A percentile compares a stretch with the other conserved stretches of the same genome.
phyloP scores from a whole-genome alignment of 345 rosid genomes.

The Citrus cavaleriei region DNA sequence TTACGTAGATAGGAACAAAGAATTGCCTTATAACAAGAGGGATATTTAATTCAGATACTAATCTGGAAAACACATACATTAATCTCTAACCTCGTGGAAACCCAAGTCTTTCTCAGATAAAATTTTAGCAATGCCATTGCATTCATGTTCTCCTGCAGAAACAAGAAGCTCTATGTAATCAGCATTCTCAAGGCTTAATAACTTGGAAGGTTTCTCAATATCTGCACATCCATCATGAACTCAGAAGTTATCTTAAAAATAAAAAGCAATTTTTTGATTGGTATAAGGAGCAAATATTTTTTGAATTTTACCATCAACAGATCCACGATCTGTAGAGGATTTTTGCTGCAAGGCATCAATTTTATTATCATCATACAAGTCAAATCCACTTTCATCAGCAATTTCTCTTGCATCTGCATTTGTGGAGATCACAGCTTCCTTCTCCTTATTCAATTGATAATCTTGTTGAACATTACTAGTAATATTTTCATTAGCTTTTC shows the following conservation, averaged over 20 bases:
- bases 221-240: conserved; percentile 6
- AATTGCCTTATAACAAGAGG: neutral
- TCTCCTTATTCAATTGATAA: neutral
- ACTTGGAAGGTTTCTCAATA: conserved; percentile 15
- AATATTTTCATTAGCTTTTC: neutral
- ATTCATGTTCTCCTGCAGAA: conserved; percentile 3
- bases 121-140: neutral
- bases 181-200: neutral
- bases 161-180: conserved; percentile 15
- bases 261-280: neutral
- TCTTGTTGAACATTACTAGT: neutral
- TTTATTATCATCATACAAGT: conserved; percentile 15
- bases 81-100: conserved; percentile 23
- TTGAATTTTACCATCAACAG: conserved; percentile 17
- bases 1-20: neutral
- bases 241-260: neutral
- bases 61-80: neutral
- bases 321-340: neutral
- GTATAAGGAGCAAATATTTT: neutral
- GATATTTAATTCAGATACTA: no score
- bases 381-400: conserved; percentile 13
- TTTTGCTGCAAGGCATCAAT: conserved; percentile 5
- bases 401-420: conserved; percentile 25
- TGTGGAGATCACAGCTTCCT: conserved; percentile 1
- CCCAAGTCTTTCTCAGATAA: neutral